Base-by-base conservation (phyloP, 768 basidiomycete genomes). In the Suillus cothurnatus region DNA sequence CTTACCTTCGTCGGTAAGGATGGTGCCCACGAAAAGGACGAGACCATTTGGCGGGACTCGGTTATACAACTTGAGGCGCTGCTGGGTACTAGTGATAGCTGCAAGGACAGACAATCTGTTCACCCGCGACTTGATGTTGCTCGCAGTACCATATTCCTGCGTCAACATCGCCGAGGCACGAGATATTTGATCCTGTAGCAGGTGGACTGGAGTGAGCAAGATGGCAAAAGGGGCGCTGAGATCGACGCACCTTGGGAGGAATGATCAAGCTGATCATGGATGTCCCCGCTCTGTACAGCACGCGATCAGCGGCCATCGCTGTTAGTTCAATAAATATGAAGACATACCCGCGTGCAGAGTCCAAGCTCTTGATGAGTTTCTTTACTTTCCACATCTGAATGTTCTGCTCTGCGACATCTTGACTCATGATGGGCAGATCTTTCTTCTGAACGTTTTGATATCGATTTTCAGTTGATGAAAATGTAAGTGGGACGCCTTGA, bases 201-300 rank as follows among this genome's bases (percentile, higher is more conserved):
- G 31, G 65, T 61, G 41, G 55, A 58, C 68, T 67, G 43, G 64
- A 53, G 34, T n/a, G 9, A 23, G 56, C 36, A 47, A 45, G 17
- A 41, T 17, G 12, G 41, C 19, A 34, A 62, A 63, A 60, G 56
- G 17, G 69, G 64, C 38, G 61, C 39, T 21, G 36, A 8, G 63
- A 71, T 67, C 63, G 52, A 71, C 79, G 65, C 70, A 90, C 94
- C 85, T 95, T 95, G 60, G 97, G 96, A 34, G 97, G 97, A 66
- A 98, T 88, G 79, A 98, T 96, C 68, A 99, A 85, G 79, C 93
- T 95, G 81, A 99, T 98, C 97, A 99, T 99, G 73, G 94, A 97
- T 65, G 97, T 99, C 66, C 97, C 94, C 71, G 94, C 95, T 70
- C 92, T 95, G 69, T 52, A 49, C 38, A 58, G 63, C 58, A 45